Evolutionary conservation across 352 stramenopile species (phyloP).

Genomic region (Globisporangium splendens): DNA sequence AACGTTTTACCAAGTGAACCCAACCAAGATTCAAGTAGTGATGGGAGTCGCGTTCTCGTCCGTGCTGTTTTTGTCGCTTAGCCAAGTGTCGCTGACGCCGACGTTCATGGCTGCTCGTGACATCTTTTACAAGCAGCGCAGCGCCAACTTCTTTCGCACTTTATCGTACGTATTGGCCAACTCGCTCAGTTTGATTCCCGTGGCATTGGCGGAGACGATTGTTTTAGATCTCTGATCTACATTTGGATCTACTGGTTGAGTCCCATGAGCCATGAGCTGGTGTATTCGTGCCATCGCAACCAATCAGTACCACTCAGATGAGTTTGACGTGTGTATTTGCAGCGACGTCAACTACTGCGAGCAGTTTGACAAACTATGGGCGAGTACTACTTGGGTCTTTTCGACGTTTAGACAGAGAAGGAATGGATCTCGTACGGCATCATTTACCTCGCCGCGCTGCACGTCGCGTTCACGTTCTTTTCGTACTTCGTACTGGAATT

Average conservation of each 20-base stretch:
- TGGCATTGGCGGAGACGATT: conserved; percentile 62
- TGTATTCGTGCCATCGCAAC: conserved; percentile 39
- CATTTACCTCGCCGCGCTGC: conserved; percentile 40
- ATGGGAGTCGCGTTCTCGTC: conserved; percentile 83
- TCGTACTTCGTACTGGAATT: too few species aligned
- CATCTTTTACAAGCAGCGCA: conserved; percentile 87
- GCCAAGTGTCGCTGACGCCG: conserved; percentile 70
- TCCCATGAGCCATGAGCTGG: conserved; percentile 58
- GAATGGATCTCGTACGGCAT: conserved; percentile 38
- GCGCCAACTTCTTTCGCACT: conserved; percentile 84
- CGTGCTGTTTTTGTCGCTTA: conserved; percentile 79
- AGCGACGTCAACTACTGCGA: conserved; percentile 40
- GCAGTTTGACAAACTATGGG: conserved; percentile 31
- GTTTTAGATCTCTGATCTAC: conserved; percentile 81
- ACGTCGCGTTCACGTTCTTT: conserved; percentile 55
- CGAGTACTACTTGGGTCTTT: conserved; percentile 23
- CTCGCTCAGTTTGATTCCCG: conserved; percentile 45
- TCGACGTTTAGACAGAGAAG: conserved; percentile 37
- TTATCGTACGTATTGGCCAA: conserved; percentile 74
- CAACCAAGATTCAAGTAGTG: conserved; percentile 43
- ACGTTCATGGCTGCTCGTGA: conserved; percentile 66
- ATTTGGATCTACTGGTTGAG: too few species aligned
- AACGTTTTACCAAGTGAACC: conserved; percentile 50
- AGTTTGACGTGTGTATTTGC: conserved; percentile 36
- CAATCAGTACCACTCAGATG: conserved; percentile 37